These are phyloP conservation scores for Elymus sibiricus DNA, from an alignment of 176 grass and related monocot species.

Conservation along the genomic window DNA sequence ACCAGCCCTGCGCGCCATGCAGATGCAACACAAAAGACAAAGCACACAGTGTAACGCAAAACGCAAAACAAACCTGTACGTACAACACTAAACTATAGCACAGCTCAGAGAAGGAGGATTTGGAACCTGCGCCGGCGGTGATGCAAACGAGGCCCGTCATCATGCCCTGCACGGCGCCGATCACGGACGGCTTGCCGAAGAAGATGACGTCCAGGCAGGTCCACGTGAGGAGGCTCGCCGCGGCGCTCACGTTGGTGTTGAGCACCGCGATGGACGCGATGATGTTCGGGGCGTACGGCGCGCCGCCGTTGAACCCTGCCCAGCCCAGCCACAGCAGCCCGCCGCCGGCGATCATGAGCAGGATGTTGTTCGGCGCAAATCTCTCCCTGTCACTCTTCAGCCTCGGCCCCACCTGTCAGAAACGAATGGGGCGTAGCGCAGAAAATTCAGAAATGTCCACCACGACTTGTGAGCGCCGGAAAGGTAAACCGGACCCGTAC, in stretches of 20 bases:
- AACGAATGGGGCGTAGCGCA: background rate
- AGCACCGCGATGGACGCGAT: constrained; percentile 60
- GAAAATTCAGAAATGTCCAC: background rate
- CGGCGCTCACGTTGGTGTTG: constrained; percentile 71
- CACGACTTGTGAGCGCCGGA: background rate
- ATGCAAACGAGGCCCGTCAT: constrained; percentile 81
- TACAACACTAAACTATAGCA: background rate
- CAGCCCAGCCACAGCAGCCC: constrained; percentile 79
- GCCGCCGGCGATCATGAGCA: constrained; percentile 65
- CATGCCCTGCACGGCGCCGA: constrained; percentile 78
- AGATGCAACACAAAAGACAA: background rate
- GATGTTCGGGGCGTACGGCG: constrained; percentile 52
- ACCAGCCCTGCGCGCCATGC: constrained; percentile 47
- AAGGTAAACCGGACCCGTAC: background rate
- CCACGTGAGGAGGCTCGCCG: constrained; percentile 72
- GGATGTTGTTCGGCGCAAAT: constrained; percentile 73
- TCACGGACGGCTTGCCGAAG: constrained; percentile 76
- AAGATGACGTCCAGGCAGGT: constrained; percentile 74
- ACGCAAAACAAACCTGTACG: background rate
- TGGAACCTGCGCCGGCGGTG: constrained; percentile 62
- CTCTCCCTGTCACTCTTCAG: constrained; percentile 64
- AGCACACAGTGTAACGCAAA: background rate
- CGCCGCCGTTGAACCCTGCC: constrained; percentile 80
- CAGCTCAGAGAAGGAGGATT: background rate
- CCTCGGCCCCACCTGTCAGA: constrained; percentile 61